A percentile compares a stretch with the other conserved stretches of the same genome.
Evolutionary conservation across 257 asterid species (phyloP).

Genomic region (Solanum infundibuliforme): DNA sequence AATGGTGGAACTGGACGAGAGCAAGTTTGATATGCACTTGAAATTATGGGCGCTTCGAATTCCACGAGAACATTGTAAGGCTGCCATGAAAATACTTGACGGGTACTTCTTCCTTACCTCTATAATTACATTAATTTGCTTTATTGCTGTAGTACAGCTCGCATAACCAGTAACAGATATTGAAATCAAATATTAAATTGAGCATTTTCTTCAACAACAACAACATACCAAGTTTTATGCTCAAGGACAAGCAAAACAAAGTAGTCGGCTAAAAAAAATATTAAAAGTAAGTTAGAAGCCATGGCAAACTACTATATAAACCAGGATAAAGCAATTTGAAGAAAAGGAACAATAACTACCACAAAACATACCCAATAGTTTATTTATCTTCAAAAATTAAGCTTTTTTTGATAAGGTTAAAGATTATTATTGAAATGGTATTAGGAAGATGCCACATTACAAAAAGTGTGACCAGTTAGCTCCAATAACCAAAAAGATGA

Average conservation of each 20-base stretch:
- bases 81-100: slow-evolving; percentile 56
- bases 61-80: slow-evolving; percentile 77
- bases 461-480: background rate
- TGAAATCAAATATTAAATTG: background rate
- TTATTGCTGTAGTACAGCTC: background rate
- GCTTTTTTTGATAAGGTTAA: background rate
- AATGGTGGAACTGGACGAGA: slow-evolving; percentile 39
- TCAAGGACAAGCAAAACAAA: background rate
- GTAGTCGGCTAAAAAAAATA: background rate
- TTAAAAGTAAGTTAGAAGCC: background rate
- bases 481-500: background rate
- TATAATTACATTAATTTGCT: background rate
- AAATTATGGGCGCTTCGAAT: slow-evolving; percentile 66
- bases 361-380: background rate
- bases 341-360: background rate
- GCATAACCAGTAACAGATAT: background rate
- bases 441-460: background rate
- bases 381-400: background rate
- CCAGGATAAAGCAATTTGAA: background rate
- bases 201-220: background rate
- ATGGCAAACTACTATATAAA: background rate
- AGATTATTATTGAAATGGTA: background rate
- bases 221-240: background rate
- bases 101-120: slow-evolving; percentile 30
- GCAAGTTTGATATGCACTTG: slow-evolving; percentile 45